Evolutionary conservation across 352 stramenopile species (phyloP), one percentile per base, ranked within the genome.

Genomic region (Globisporangium nodosum): DNA sequence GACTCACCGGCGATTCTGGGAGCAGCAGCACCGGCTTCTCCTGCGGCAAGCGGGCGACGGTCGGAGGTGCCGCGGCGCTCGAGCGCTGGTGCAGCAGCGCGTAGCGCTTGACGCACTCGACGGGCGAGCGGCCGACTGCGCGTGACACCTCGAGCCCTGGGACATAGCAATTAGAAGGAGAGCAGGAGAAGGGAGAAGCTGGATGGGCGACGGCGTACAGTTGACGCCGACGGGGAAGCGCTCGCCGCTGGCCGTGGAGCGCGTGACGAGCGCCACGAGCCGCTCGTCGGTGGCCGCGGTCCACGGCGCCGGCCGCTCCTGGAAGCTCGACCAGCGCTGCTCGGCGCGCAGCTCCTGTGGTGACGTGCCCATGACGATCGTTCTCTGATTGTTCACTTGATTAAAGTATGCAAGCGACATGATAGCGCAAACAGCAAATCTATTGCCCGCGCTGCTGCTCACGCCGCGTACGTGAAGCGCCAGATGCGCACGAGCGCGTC

Each of bases 101-200:
- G 48, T 88, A 94, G 20, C 85, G 80, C 68, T 90, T 91, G 15
- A 89, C 81, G 48, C 85, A 94, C 56, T 94, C 85, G 24, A 92
- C 70, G 1, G 85, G 85, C 20, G 80, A 85, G 27, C 74, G 74
- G 21, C 69, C 64, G 24, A 91, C 70, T 13, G 67, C 66, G 21
- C 71, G 63, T 24, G 80, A 84, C 30, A 94, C 78, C 27, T 90
- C 85, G 43, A 92, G 52, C 82, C 82, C 82, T 90, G 43, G 16
- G 40, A 47, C 15, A 21, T 5, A 13, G 16, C n/a, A 15, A 49
- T 11, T 9, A 16, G 45, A 43, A 6, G 45, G 49, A 52, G 48
- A 6, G 27, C 2, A 31, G 30, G 31, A n/a, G 8, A 37, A 39
- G 15, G 42, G 18, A 40, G 8, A 15, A 0, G 33, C 33, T 37